Evolutionary conservation across 768 basidiomycete genomes (phyloP).

Genomic region (Pulveroboletus sp.): DNA sequence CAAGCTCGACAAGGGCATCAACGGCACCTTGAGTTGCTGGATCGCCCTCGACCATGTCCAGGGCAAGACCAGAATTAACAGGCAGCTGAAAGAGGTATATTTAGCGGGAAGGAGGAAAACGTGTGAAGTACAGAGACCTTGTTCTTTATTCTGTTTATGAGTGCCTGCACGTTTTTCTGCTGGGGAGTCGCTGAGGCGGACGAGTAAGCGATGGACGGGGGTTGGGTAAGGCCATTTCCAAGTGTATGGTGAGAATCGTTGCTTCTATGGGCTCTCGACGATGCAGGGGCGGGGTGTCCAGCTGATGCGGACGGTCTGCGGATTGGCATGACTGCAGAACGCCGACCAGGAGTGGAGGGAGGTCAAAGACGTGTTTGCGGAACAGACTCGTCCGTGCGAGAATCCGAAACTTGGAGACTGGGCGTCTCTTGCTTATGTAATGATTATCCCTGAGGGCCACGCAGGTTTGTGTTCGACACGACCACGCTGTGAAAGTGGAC

Average conservation of each 20-base stretch:
- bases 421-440: slow-evolving; percentile 21
- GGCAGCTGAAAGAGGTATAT: slow-evolving; percentile 56
- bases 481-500: neutral
- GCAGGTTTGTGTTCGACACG: neutral
- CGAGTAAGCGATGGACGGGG: slow-evolving; percentile 36
- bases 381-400: slow-evolving; percentile 20
- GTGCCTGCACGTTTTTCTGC: slow-evolving; percentile 74
- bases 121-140: slow-evolving; percentile 48
- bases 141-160: slow-evolving; percentile 76
- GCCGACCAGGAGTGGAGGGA: slow-evolving; percentile 20
- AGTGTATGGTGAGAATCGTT: slow-evolving; percentile 54
- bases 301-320: slow-evolving; percentile 61
- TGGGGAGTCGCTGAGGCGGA: slow-evolving; percentile 52
- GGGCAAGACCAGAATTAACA: slow-evolving; percentile 69
- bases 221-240: slow-evolving; percentile 30
- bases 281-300: slow-evolving; percentile 33
- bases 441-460: neutral
- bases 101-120: neutral
- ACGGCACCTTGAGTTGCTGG: slow-evolving; percentile 70
- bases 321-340: slow-evolving; percentile 37
- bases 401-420: slow-evolving; percentile 6
- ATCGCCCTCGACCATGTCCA: slow-evolving; percentile 74
- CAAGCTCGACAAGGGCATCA: slow-evolving; percentile 74
- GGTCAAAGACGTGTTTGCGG: slow-evolving; percentile 7
- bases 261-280: slow-evolving; percentile 53